Conservation (phyloP, 2,329 filamentous ascomycete genomes). For the Ophiostoma angusticollis region DNA sequence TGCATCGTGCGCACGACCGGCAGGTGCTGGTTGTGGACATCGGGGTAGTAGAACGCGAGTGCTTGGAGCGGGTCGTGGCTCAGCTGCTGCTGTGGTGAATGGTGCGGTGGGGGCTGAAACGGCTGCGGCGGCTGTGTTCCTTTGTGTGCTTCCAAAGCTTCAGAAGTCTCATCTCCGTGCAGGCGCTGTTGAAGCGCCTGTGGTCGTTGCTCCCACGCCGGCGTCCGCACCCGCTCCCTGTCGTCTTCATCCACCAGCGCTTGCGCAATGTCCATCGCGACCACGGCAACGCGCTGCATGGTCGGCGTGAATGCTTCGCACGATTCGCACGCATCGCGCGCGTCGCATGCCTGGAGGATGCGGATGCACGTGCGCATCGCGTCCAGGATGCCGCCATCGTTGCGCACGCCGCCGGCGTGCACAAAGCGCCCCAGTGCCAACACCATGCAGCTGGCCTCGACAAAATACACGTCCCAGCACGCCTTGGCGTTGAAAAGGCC, state of each 20-base stretch:
- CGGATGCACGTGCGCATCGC: slow-evolving; percentile 7
- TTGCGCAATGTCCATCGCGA: slow-evolving; percentile 12
- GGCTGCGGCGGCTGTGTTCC: too few species aligned
- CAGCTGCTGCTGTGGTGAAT: too few species aligned
- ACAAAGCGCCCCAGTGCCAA: slow-evolving; percentile 12
- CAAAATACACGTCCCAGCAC: slow-evolving; percentile 14
- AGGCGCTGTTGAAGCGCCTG: too few species aligned
- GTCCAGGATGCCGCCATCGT: slow-evolving; percentile 6
- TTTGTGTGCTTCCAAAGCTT: too few species aligned
- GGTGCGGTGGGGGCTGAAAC: too few species aligned
- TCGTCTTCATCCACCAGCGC: slow-evolving; percentile 4
- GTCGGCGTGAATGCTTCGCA: slow-evolving; percentile 13
- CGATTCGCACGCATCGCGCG: too few species aligned
- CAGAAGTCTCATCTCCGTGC: too few species aligned
- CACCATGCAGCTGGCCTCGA: slow-evolving; percentile 12
- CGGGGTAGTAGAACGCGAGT: too few species aligned
- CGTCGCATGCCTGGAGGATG: slow-evolving; percentile 10
- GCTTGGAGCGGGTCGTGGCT: too few species aligned
- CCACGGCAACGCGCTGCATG: slow-evolving; percentile 11
- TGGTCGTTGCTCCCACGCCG: not conserved
- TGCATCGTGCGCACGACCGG: too few species aligned
- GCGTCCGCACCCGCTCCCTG: not conserved
- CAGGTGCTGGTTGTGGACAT: too few species aligned
- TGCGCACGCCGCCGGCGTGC: slow-evolving; percentile 4
- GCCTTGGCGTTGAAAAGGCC: slow-evolving; percentile 14